A percentile compares a stretch with the other conserved stretches of the same genome.
Conservation (phyloP, 805 yeast species). For the Myxozyma neglecta region DNA sequence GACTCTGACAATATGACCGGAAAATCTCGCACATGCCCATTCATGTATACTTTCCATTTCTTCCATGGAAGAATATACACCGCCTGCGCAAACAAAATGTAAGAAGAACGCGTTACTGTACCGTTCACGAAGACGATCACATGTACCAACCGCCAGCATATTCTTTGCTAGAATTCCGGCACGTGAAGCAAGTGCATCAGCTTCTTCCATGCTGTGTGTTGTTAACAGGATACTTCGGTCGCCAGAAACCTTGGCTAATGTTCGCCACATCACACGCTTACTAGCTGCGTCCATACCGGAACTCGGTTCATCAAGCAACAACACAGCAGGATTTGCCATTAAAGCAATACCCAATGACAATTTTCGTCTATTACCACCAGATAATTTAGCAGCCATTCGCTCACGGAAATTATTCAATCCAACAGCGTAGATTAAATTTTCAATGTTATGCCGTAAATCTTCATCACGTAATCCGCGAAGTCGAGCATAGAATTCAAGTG, state of each 20-base stretch:
- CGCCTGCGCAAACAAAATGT: conserved; percentile 35
- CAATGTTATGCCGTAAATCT: conserved; percentile 36
- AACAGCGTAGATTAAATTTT: conserved; percentile 38
- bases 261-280: conserved; percentile 43
- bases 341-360: conserved; percentile 41
- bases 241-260: conserved; percentile 37
- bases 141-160: conserved; percentile 40
- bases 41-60: conserved; percentile 12
- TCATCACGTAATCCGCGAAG: conserved; percentile 36
- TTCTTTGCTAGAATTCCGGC: conserved; percentile 40
- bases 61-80: not conserved
- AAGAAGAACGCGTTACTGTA: conserved; percentile 37
- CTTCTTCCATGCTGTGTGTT: conserved; percentile 45
- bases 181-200: conserved; percentile 41
- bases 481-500: conserved; percentile 39
- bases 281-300: conserved; percentile 45
- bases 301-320: conserved; percentile 43
- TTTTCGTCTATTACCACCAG: conserved; percentile 43
- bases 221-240: conserved; percentile 40
- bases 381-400: conserved; percentile 38
- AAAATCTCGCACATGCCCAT: conserved; percentile 32
- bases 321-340: conserved; percentile 41
- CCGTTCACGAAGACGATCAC: conserved; percentile 33
- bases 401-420: conserved; percentile 38
- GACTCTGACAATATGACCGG: conserved; percentile 20